Evolutionary conservation across 495 filamentous ascomycete genomes (phyloP).

Genomic region (Aspergillus bridgeri): DNA sequence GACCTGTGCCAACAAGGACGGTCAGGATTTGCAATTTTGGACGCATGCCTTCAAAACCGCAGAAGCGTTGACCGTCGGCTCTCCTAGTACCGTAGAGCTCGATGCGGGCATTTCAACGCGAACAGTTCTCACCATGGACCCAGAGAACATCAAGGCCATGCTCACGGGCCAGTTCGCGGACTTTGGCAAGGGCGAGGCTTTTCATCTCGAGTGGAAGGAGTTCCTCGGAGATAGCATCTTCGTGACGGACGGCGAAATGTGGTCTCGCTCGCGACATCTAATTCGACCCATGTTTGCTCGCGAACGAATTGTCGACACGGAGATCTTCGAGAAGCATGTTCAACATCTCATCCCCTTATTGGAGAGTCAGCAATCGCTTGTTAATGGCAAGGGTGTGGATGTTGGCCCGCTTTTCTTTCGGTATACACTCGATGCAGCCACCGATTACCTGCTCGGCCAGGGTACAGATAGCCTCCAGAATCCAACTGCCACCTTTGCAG

Average conservation of each 20-base stretch:
- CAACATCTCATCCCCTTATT: constrained; percentile 62
- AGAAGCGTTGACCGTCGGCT: constrained; percentile 22
- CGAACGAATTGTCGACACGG: constrained; percentile 74
- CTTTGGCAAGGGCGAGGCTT: constrained; percentile 68
- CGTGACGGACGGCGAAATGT: constrained; percentile 67
- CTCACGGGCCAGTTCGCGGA: constrained; percentile 69
- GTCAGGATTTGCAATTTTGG: constrained; percentile 63
- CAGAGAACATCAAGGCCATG: constrained; percentile 69
- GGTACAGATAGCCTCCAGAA: constrained; percentile 67
- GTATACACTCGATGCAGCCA: constrained; percentile 77
- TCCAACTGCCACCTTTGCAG: constrained; percentile 56
- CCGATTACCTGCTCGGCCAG: constrained; percentile 81
- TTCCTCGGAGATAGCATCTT: constrained; percentile 83
- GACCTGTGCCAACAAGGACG: constrained; percentile 43
- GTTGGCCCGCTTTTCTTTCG: constrained; percentile 72
- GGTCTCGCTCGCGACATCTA: constrained; percentile 72
- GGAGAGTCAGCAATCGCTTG: constrained; percentile 35
- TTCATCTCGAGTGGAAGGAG: constrained; percentile 65
- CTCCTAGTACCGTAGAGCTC: constrained; percentile 57
- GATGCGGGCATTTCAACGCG: constrained; percentile 51
- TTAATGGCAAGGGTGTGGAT: constrained; percentile 56
- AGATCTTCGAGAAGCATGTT: constrained; percentile 76
- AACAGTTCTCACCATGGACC: constrained; percentile 62
- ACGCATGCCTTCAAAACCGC: constrained; percentile 39
- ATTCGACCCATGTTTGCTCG: constrained; percentile 81